phyloP scores from a whole-genome alignment of 441 rosid genomes.

The Erodium trifolium region DNA sequence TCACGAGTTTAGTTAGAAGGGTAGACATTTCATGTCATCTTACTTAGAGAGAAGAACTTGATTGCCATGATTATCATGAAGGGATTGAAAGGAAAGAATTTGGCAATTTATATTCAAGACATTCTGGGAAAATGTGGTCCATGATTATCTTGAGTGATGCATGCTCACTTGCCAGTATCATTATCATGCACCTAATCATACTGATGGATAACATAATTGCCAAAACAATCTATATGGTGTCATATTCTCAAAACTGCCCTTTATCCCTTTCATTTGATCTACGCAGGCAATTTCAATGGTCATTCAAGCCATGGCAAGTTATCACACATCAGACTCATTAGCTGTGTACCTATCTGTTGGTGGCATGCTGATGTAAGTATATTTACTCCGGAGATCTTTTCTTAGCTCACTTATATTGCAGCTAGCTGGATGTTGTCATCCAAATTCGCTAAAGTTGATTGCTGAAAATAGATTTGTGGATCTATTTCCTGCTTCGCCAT shows the following conservation, averaged over 20 bases:
- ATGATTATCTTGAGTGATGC: background rate
- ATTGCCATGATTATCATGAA: background rate
- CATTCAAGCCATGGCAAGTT: constrained; percentile 69
- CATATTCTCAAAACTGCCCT: background rate
- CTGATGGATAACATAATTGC: background rate
- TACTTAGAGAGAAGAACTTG: background rate
- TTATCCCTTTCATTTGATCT: constrained; percentile 11
- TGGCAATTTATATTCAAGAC: background rate
- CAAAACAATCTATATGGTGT: background rate
- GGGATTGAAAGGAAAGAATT: background rate
- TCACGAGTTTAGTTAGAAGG: background rate
- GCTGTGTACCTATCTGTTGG: constrained; percentile 72
- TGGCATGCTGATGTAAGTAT: constrained; percentile 75
- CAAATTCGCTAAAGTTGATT: background rate
- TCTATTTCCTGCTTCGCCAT: background rate
- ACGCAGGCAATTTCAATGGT: constrained; percentile 70
- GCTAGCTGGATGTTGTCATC: background rate
- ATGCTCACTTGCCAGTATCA: background rate
- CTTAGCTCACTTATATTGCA: background rate
- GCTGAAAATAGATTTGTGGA: background rate
- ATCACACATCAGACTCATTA: constrained; percentile 32
- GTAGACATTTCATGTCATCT: background rate
- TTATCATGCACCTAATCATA: background rate
- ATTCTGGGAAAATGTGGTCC: background rate
- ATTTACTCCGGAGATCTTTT: background rate